Conservation (phyloP, 73 alveolate species). For the Tetrahymena borealis region DNA sequence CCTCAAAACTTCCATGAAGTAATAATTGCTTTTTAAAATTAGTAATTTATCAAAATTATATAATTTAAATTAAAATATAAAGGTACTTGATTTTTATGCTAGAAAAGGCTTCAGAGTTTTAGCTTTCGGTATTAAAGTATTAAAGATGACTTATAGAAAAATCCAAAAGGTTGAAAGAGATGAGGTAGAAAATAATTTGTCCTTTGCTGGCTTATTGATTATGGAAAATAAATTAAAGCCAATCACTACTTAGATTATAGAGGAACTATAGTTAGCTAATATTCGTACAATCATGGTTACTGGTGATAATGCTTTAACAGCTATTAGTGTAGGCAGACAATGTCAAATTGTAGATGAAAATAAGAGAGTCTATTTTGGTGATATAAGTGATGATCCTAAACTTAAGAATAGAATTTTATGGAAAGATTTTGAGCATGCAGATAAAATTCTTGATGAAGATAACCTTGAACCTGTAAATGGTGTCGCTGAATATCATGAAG, state of each 20-base stretch:
- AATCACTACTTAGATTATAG: slow-evolving; percentile 62
- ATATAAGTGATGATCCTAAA: slow-evolving; percentile 16
- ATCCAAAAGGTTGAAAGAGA: slow-evolving; percentile 59
- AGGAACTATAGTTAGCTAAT: slow-evolving; percentile 59
- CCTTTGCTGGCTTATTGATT: slow-evolving; percentile 83
- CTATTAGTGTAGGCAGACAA: slow-evolving; percentile 74
- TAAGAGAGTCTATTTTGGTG: slow-evolving; percentile 38
- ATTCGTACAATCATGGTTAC: slow-evolving; percentile 83
- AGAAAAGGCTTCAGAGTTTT: slow-evolving; percentile 80
- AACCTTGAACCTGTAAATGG: slow-evolving; percentile 4
- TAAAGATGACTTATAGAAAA: slow-evolving; percentile 22
- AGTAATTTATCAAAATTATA: no score
- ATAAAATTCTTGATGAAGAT: slow-evolving; percentile 9
- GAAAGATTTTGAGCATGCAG: slow-evolving; percentile 38
- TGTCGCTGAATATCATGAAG: neutral
- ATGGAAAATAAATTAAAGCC: slow-evolving; percentile 91
- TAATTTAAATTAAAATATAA: neutral
- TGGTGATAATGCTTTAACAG: slow-evolving; percentile 82
- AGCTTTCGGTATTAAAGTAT: slow-evolving; percentile 67
- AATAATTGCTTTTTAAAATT: no score
- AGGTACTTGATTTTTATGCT: slow-evolving; percentile 58
- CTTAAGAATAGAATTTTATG: slow-evolving; percentile 18
- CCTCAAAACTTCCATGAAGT: slow-evolving; percentile 75
- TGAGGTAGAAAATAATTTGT: slow-evolving; percentile 65
- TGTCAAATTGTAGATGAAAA: slow-evolving; percentile 35